These are phyloP conservation scores for Lasiodiplodia hormozganensis DNA, from an alignment of 2,329 filamentous ascomycete species.

Conservation along the genomic window DNA sequence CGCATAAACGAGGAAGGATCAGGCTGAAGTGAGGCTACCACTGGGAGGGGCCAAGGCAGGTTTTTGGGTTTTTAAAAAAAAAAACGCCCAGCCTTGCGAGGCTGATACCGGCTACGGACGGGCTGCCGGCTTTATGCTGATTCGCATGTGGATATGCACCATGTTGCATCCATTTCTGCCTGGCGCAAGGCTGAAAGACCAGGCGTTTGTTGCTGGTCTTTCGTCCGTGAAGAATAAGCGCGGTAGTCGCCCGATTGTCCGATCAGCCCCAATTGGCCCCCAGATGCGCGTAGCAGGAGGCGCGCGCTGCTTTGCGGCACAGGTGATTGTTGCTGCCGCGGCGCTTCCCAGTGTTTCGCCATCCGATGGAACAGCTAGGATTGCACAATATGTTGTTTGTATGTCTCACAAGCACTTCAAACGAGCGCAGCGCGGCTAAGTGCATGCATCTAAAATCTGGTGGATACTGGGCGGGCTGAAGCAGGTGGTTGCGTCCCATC, in stretches of 20 bases:
- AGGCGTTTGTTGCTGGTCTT: conserved; percentile 11
- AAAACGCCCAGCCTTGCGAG: conserved; percentile 17
- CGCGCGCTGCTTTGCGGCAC: neutral
- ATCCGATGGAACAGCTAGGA: neutral
- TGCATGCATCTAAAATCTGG: neutral
- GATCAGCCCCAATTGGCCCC: conserved; percentile 1
- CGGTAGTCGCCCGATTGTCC: neutral
- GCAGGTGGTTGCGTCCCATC: neutral
- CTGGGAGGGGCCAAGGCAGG: conserved; percentile 2
- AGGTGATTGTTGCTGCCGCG: neutral
- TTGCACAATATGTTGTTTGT: neutral
- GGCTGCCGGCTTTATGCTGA: conserved; percentile 11
- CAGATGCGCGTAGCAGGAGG: neutral
- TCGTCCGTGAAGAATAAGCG: conserved; percentile 8
- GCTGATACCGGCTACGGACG: conserved; percentile 15
- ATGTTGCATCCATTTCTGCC: conserved; percentile 9
- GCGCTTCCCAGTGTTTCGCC: neutral
- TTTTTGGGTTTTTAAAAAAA: neutral
- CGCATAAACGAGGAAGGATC: neutral
- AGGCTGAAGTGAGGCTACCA: conserved; percentile 20
- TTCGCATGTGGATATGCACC: conserved; percentile 1
- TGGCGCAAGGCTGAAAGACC: conserved; percentile 10
- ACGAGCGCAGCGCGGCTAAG: conserved; percentile 5
- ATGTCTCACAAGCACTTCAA: neutral
- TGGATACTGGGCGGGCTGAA: neutral